Evolutionary conservation across 768 basidiomycete genomes (phyloP).

Genomic region (Kwoniella sp.): DNA sequence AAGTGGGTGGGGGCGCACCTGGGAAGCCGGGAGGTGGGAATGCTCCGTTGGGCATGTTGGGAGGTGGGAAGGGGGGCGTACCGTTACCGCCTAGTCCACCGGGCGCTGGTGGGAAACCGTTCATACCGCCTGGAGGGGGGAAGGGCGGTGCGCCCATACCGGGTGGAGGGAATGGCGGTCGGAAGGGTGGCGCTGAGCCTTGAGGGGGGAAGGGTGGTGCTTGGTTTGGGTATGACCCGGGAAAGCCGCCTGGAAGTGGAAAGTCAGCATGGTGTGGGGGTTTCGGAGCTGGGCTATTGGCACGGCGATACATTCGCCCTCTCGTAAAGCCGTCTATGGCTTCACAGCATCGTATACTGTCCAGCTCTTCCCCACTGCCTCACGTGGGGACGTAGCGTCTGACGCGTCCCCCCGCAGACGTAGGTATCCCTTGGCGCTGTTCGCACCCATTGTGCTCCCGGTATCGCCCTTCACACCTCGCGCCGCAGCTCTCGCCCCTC

Average conservation of each 20-base stretch:
- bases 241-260: slow-evolving; percentile 2
- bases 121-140: slow-evolving; percentile 14
- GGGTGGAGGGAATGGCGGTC: slow-evolving; percentile 21
- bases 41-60: background rate
- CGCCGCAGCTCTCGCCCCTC: background rate
- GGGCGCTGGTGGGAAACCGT: background rate
- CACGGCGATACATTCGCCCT: background rate
- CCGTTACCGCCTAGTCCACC: background rate
- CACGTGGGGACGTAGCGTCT: background rate
- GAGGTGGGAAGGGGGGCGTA: slow-evolving; percentile 12
- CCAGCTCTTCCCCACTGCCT: too few relatives aligned
- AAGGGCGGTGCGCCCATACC: slow-evolving; percentile 17
- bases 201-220: slow-evolving; percentile 27
- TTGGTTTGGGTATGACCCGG: slow-evolving; percentile 6
- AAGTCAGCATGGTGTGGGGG: background rate
- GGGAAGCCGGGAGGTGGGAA: slow-evolving; percentile 16
- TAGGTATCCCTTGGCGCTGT: background rate
- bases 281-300: background rate
- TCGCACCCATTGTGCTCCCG: background rate
- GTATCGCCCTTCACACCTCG: background rate
- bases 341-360: too few relatives aligned
- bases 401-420: background rate
- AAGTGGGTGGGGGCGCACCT: background rate
- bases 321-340: too few relatives aligned
- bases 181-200: slow-evolving; percentile 13